Evolutionary conservation across 768 basidiomycete genomes (phyloP).

Genomic region (Phylloporus scabripes): DNA sequence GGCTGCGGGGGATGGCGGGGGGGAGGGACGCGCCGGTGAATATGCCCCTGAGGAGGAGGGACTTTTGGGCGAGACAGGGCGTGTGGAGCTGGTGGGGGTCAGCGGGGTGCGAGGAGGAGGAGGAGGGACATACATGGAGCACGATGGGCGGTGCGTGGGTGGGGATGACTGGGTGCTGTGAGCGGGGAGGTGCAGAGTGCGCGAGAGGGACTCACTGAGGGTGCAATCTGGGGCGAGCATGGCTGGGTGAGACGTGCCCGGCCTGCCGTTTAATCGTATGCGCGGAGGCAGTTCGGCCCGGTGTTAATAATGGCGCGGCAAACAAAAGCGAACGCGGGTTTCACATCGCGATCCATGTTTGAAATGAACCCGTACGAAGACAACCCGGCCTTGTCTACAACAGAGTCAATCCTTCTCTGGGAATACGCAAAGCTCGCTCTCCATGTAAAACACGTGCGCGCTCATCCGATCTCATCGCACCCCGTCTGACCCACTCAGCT

Average conservation of each 20-base stretch:
- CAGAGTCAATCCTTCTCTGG: conserved; percentile 83
- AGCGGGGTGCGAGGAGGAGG: conserved; percentile 4
- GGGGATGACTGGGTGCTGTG: conserved; percentile 38
- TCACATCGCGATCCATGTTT: conserved; percentile 22
- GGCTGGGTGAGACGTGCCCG: neutral
- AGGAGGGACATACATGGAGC: conserved; percentile 44
- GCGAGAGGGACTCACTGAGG: conserved; percentile 43
- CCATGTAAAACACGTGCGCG: conserved; percentile 64
- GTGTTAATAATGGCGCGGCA: no score
- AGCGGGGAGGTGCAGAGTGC: neutral
- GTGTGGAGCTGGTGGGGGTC: conserved; percentile 55
- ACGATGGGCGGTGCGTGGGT: conserved; percentile 35
- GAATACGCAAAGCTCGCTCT: conserved; percentile 87
- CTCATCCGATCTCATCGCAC: neutral
- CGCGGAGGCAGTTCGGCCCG: no score
- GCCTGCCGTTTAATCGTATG: no score
- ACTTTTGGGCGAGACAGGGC: conserved; percentile 81
- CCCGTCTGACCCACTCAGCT: conserved; percentile 39
- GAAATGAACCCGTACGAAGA: conserved; percentile 66
- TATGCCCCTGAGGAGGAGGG: conserved; percentile 62
- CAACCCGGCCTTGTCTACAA: conserved; percentile 57
- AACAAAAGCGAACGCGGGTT: neutral
- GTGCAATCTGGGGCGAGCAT: conserved; percentile 52
- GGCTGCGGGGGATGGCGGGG: conserved; percentile 27
- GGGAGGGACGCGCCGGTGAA: conserved; percentile 51